Evolutionary conservation across 2,329 filamentous ascomycete species (phyloP).

Genomic region (Beauveria sp.): DNA sequence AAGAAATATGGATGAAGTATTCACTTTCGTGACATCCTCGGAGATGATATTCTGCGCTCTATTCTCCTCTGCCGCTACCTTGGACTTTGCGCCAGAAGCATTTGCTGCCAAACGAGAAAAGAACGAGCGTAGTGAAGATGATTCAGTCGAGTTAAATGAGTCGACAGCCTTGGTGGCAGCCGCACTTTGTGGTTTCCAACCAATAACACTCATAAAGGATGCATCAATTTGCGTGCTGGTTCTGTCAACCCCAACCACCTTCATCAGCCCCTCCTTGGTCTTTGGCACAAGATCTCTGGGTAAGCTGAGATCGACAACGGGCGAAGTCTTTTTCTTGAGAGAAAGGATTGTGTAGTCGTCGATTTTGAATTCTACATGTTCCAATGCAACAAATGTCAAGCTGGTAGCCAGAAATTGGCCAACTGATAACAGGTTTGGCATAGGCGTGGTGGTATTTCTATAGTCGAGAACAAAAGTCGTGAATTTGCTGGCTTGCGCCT

Average conservation of each 20-base stretch:
- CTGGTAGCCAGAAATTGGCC: slow-evolving; percentile 92
- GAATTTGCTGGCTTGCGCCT: slow-evolving; percentile 56
- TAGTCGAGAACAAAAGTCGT: slow-evolving; percentile 96
- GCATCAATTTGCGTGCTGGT: slow-evolving; percentile 91
- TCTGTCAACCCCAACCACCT: slow-evolving; percentile 68
- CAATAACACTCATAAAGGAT: slow-evolving; percentile 77
- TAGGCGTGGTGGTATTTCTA: slow-evolving; percentile 75
- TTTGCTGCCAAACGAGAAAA: slow-evolving; percentile 67
- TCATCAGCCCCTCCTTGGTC: slow-evolving; percentile 86
- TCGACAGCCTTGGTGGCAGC: slow-evolving; percentile 37
- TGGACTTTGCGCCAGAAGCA: slow-evolving; percentile 46
- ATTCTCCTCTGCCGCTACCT: slow-evolving; percentile 55
- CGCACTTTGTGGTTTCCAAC: slow-evolving; percentile 61
- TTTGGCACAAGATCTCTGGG: slow-evolving; percentile 73
- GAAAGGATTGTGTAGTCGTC: slow-evolving; percentile 78
- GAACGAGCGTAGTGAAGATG: slow-evolving; percentile 65
- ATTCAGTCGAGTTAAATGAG: slow-evolving; percentile 39
- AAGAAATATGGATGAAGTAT: slow-evolving; percentile 77
- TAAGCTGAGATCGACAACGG: slow-evolving; percentile 62
- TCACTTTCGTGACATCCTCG: slow-evolving; percentile 64
- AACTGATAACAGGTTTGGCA: slow-evolving; percentile 79
- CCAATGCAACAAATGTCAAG: slow-evolving; percentile 86
- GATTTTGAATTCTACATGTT: slow-evolving; percentile 82
- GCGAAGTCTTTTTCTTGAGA: slow-evolving; percentile 78
- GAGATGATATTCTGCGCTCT: slow-evolving; percentile 53